Conservation (phyloP, 495 filamentous ascomycete genomes). For the Penicillium lagena region DNA sequence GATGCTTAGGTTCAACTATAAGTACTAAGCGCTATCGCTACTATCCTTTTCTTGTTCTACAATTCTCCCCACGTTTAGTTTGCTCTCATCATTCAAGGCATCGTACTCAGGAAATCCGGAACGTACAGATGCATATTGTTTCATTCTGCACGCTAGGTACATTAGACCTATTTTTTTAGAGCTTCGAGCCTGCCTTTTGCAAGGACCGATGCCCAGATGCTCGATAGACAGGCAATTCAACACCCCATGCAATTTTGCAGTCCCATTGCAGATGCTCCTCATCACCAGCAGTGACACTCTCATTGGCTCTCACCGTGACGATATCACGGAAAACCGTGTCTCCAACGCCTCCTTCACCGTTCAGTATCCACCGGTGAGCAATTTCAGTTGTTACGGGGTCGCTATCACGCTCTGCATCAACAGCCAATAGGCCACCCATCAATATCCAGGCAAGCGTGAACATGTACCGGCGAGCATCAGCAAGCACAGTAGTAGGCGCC, state of each 20-base stretch:
- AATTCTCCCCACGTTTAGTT: too few species aligned
- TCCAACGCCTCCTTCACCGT: constrained; percentile 25
- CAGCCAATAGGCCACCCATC: constrained; percentile 17
- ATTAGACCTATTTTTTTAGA: not conserved
- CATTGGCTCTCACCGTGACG: not conserved
- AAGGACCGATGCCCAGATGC: constrained; percentile 24
- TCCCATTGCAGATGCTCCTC: constrained; percentile 24
- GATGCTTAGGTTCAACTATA: too few species aligned
- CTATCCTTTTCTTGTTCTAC: too few species aligned
- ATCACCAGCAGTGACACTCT: not conserved
- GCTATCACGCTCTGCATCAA: constrained; percentile 27
- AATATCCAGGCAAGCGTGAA: constrained; percentile 30
- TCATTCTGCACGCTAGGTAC: too few species aligned
- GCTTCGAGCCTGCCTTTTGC: constrained; percentile 3
- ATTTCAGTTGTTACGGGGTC: constrained; percentile 24
- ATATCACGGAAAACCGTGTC: constrained; percentile 26
- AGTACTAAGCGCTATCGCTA: too few species aligned
- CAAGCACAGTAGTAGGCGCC: constrained; percentile 11
- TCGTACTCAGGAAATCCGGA: too few species aligned
- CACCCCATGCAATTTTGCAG: constrained; percentile 25
- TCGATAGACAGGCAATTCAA: constrained; percentile 18
- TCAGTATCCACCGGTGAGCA: constrained; percentile 25
- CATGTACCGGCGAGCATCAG: constrained; percentile 28
- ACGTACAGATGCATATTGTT: too few species aligned
- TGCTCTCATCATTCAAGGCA: too few species aligned